Evolutionary conservation across 78 protist species (phyloP).

Genomic region (Isochrysis galbana): DNA sequence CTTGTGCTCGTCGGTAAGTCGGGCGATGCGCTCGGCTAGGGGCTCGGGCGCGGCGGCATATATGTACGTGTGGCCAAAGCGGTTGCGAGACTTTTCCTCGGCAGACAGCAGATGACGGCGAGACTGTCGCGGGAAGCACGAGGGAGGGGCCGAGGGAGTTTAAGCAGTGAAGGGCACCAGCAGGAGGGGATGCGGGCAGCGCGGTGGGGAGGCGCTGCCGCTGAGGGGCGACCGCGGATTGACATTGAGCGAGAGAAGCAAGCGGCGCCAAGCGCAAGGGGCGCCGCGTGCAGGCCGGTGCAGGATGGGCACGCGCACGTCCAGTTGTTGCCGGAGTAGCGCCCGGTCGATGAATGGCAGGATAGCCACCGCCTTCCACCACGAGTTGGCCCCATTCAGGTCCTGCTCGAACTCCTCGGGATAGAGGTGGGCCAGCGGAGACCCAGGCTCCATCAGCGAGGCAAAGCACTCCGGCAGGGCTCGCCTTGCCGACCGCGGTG

Average conservation of each 20-base stretch:
- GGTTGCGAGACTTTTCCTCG: constrained; percentile 41
- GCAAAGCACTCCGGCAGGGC: constrained; percentile 60
- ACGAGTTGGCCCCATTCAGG: constrained; percentile 73
- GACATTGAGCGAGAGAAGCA: too few species aligned
- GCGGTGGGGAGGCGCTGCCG: too few species aligned
- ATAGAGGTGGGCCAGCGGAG: constrained; percentile 80
- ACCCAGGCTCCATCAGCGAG: constrained; percentile 41
- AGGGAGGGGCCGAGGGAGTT: too few species aligned
- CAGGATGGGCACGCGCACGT: not conserved
- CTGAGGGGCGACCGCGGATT: too few species aligned
- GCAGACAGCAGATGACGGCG: constrained; percentile 33
- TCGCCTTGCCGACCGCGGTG: constrained; percentile 64
- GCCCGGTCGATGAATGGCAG: constrained; percentile 93
- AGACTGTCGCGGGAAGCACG: too few species aligned
- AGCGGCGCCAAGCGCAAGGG: too few species aligned
- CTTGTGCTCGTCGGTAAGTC: not conserved
- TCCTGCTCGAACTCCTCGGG: constrained; percentile 84
- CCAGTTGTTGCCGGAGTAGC: not conserved
- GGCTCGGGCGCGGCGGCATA: not conserved
- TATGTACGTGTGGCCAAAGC: not conserved
- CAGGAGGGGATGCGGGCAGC: too few species aligned
- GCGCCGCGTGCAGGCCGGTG: too few species aligned
- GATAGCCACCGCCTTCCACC: constrained; percentile 85
- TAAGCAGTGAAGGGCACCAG: too few species aligned
- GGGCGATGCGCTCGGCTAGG: not conserved